Evolutionary conservation across 352 stramenopile species (phyloP), one percentile per base, ranked within the genome.

Genomic region (Globisporangium orthogonon): DNA sequence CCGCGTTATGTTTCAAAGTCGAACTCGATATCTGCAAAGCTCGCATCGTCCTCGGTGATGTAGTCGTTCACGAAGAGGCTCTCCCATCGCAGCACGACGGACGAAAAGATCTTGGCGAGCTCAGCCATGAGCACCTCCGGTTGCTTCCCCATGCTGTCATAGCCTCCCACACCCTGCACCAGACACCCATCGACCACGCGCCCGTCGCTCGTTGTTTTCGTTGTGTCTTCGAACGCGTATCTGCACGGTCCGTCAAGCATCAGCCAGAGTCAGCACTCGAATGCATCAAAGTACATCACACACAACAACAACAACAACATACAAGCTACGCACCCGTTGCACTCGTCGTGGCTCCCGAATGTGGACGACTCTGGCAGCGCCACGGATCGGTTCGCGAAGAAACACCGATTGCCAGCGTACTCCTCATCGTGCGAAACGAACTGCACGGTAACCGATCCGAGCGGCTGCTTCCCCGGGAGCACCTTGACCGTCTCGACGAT

Each of bases 51-150:
- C 17, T 59, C 53, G 28, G 60, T 51, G 15, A 88, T 76, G 55
- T 73, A 88, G 61, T 88, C 77, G 62, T 86, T 86, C 56, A 88
- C 79, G 59, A 88, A 88, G 29, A 88, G 62, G 41, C 71, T 70
- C 52, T 88, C 77, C 77, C 77, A 88, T 50, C 77, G 75, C 45
- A 88, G 67, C 55, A 88, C 77, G 31, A 88, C 77, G 14, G 77
- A 86, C 52, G 77, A 77, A 51, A 84, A 83, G 37, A 71, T 67
- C 62, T 86, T 78, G 56, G 74, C 65, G 52, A 88, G 53, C 54
- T 88, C 71, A n/a, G 77, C 65, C 50, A 88, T 68, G 47, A 88
- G 54, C 41, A 78, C 44, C 41, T 70, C 67, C 28, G 73, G 67
- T 31, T 47, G 41, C 37, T 74, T 63, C 48, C 71, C 76, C 37